Base-by-base conservation (phyloP, 2,329 filamentous ascomycete genomes). In the Domatiomyces globalis region DNA sequence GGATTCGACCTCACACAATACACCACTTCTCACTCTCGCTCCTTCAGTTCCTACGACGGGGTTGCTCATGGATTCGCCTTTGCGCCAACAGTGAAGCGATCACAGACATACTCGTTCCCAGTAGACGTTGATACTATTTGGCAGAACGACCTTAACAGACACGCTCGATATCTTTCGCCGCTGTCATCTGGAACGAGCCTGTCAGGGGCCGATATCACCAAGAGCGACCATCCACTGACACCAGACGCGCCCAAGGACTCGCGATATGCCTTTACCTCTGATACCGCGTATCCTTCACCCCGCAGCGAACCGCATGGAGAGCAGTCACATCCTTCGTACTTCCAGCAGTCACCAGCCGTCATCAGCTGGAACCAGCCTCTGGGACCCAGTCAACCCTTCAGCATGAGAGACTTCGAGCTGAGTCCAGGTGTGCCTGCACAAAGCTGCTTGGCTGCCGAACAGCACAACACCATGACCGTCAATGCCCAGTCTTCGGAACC, bases 321-420 rank as follows among this genome's bases (percentile, higher is more conserved):
- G 4, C 33, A 39, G 33, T 39, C 33, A 15, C 33, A 39, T 15
- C 33, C 33, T 39, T 7, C 15, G 10, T 39, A 15, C 12, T 39
- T 39, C 10, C 4, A 10, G 12, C 33, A 39, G 12, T 39, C 33
- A 15, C 33, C 33, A 39, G 10, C 12, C 33, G 15, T 12, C 33
- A 39, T 15, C 10, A 15, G 12, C 33, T 39, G 33, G 33, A 39
- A 15, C 12, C 10, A 7, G 33, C 33, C 33, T 15, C 4, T 15
- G 15, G 27, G 46, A 10, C 20, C 45, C n/a, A 27, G 25, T 43
- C 51, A 52, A n/a, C 43, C 54, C 7, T 50, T 55, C 42, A 56
- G 54, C 42, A 51, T 58, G 54, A 54, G 54, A 17, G 50, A 58
- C 47, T 48, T 58, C n/a, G 54, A 58, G 45, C 48, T 58, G 25